phyloP scores from a whole-genome alignment of 2,329 filamentous ascomycete genomes.

The Beauveria sp. region DNA sequence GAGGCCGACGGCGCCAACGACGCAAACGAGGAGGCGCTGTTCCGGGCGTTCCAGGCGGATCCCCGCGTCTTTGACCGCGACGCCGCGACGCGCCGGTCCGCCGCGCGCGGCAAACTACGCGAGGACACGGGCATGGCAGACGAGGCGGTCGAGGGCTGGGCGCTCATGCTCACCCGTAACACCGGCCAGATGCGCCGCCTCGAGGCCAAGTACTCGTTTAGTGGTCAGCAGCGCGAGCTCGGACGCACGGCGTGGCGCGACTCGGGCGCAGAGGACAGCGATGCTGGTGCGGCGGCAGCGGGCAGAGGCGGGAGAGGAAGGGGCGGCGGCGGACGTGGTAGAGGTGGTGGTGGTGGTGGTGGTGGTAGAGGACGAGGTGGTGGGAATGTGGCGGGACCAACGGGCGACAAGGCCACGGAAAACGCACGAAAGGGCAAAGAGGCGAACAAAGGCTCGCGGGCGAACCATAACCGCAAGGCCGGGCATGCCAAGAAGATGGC shows the following conservation, averaged over 20 bases:
- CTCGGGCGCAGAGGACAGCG: conserved; percentile 51
- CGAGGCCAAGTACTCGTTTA: conserved; percentile 62
- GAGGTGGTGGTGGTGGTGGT: conserved; percentile 31
- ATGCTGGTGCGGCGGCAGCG: conserved; percentile 32
- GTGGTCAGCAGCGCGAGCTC: conserved; percentile 58
- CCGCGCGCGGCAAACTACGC: conserved; percentile 55
- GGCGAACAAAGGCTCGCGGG: conserved; percentile 69
- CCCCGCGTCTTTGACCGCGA: conserved; percentile 65
- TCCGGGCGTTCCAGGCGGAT: conserved; percentile 59
- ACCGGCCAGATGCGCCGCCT: conserved; percentile 59
- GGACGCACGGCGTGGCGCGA: conserved; percentile 58
- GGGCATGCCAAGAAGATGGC: conserved; percentile 59
- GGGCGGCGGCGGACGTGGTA: conserved; percentile 37
- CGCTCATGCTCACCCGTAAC: conserved; percentile 71
- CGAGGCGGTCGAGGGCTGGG: conserved; percentile 92
- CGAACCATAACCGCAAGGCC: conserved; percentile 81
- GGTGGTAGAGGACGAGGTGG: conserved; percentile 44
- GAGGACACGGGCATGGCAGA: conserved; percentile 82
- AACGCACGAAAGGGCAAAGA: conserved; percentile 69
- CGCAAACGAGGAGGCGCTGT: conserved; percentile 63
- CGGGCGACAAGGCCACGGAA: conserved; percentile 65
- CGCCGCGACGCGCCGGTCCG: conserved; percentile 57
- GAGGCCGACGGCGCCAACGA: conserved; percentile 36
- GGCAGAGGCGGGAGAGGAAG: conserved; percentile 38
- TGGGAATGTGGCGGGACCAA: conserved; percentile 55